These are phyloP conservation scores for Fusarium continuum DNA, from an alignment of 2,329 filamentous ascomycete species.

Conservation along the genomic window DNA sequence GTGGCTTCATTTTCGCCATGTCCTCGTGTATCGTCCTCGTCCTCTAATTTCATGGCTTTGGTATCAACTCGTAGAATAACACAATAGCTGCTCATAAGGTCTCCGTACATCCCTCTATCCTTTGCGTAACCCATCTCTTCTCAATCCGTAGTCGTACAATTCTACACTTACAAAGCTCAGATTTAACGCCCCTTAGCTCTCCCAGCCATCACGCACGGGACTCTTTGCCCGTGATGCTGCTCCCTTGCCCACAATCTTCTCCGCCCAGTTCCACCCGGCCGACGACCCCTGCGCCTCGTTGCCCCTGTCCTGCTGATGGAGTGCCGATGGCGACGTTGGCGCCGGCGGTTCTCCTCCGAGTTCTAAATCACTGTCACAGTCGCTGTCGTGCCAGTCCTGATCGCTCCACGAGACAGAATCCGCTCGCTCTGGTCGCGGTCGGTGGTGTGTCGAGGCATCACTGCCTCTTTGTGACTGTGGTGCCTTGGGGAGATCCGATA, in stretches of 20 bases:
- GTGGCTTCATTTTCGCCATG: slow-evolving; percentile 1
- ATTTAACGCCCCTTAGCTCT: slow-evolving; percentile 16
- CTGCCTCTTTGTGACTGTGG: slow-evolving; percentile 34
- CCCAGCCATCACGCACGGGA: slow-evolving; percentile 31
- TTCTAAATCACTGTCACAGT: slow-evolving; percentile 43
- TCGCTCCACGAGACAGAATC: slow-evolving; percentile 72
- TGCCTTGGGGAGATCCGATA: slow-evolving; percentile 55
- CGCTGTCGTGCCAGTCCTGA: slow-evolving; percentile 46
- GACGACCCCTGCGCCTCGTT: slow-evolving; percentile 36
- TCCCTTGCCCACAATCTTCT: slow-evolving; percentile 62
- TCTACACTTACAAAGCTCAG: not conserved
- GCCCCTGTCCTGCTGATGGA: slow-evolving; percentile 32
- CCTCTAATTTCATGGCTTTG: slow-evolving; percentile 8
- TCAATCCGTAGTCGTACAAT: slow-evolving; percentile 10
- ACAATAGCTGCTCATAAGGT: slow-evolving; percentile 9
- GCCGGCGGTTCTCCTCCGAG: slow-evolving; percentile 36
- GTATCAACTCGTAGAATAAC: not conserved
- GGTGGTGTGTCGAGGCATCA: slow-evolving; percentile 27
- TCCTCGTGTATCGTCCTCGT: not conserved
- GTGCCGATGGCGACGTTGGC: slow-evolving; percentile 21
- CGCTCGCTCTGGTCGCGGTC: slow-evolving; percentile 42
- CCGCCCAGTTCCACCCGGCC: slow-evolving; percentile 61
- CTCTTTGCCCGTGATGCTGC: slow-evolving; percentile 43
- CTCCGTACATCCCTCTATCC: slow-evolving; percentile 25
- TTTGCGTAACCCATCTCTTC: slow-evolving; percentile 14